Evolutionary conservation across 768 basidiomycete species (phyloP).

Genomic region (Hygrocybe coccinea): DNA sequence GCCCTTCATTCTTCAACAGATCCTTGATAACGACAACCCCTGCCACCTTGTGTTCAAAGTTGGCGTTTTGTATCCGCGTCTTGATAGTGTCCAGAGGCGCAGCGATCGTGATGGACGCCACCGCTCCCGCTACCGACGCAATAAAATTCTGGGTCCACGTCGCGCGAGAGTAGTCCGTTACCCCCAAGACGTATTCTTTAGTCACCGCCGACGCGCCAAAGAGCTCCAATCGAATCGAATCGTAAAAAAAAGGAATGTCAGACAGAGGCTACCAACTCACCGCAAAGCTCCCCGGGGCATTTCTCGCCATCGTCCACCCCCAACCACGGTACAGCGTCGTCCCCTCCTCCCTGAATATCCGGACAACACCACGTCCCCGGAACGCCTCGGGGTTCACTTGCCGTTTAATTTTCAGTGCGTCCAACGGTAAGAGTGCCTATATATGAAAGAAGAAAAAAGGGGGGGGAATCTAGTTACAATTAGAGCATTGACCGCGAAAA

Average conservation of each 20-base stretch:
- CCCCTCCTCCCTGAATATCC: slow-evolving; percentile 90
- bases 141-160: slow-evolving; percentile 98
- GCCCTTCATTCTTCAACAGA: slow-evolving; percentile 81
- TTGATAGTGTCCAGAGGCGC: slow-evolving; percentile 96
- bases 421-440: slow-evolving; percentile 88
- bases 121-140: slow-evolving; percentile 88
- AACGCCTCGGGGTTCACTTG: slow-evolving; percentile 99
- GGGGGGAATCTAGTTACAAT: too few relatives aligned
- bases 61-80: slow-evolving; percentile 97
- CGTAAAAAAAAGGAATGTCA: background rate
- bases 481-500: too few relatives aligned
- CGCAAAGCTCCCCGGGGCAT: slow-evolving; percentile 93
- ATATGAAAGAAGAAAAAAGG: background rate
- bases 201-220: slow-evolving; percentile 95
- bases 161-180: slow-evolving; percentile 30
- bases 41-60: slow-evolving; percentile 81
- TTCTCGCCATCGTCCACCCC: slow-evolving; percentile 99
- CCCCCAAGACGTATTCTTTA: slow-evolving; percentile 88
- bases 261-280: slow-evolving; percentile 39
- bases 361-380: slow-evolving; percentile 85
- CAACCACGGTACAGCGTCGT: slow-evolving; percentile 91
- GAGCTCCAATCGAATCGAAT: slow-evolving; percentile 70
- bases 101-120: slow-evolving; percentile 92
- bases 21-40: slow-evolving; percentile 82
- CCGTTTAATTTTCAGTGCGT: slow-evolving; percentile 96